These are phyloP conservation scores for Malania oleifera DNA, from an alignment of 164 flowering plant genomes.

Conservation along the genomic window DNA sequence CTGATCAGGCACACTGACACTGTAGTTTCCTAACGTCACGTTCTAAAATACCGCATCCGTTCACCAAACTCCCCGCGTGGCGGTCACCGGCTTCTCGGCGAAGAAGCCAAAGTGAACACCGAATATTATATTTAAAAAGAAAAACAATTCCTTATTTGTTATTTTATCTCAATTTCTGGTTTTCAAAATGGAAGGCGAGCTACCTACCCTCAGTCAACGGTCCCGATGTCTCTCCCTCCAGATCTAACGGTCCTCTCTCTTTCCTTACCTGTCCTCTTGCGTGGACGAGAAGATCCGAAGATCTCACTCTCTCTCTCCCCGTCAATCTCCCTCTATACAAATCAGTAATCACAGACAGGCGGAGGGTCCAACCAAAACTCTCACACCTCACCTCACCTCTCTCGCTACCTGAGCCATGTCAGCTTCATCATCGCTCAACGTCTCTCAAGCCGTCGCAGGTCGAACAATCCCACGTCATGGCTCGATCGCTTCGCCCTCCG, in stretches of 20 bases:
- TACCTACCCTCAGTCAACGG: conserved; percentile 36
- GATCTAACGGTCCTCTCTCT: conserved; percentile 26
- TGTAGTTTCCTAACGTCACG: no score
- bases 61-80: no score
- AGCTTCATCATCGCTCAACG: conserved; percentile 33
- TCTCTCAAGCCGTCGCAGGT: conserved; percentile 29
- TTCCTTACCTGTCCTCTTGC: conserved; percentile 2
- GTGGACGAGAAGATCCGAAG: not conserved
- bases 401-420: conserved; percentile 27
- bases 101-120: no score
- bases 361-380: conserved; percentile 14
- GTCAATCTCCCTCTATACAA: conserved; percentile 21
- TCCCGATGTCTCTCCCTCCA: conserved; percentile 12
- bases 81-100: no score
- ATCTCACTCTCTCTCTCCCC: conserved; percentile 28
- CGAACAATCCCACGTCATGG: conserved; percentile 11
- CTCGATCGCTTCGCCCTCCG: conserved; percentile 12
- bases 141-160: no score
- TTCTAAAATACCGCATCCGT: no score
- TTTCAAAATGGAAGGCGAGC: conserved; percentile 28
- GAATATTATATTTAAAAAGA: not conserved
- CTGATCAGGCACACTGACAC: no score
- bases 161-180: no score
- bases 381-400: conserved; percentile 25
- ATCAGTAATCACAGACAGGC: not conserved